Evolutionary conservation across 495 filamentous ascomycete genomes (phyloP).

Genomic region (Xylaria telfairii): DNA sequence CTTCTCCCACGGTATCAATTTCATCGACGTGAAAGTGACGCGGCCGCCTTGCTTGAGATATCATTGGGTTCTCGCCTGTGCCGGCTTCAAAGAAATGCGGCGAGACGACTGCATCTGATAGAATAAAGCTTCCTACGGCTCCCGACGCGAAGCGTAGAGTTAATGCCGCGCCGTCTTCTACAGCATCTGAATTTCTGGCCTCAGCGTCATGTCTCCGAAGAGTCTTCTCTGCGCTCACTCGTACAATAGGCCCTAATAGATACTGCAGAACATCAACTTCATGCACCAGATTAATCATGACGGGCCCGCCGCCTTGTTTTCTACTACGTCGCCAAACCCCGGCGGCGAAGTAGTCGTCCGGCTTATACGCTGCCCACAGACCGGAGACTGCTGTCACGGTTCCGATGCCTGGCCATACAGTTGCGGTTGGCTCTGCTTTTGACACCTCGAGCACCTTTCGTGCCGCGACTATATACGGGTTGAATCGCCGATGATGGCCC

Average conservation of each 20-base stretch:
- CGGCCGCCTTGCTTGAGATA: constrained; percentile 44
- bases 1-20: neutral
- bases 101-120: constrained; percentile 58
- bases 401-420: constrained; percentile 44
- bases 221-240: constrained; percentile 57
- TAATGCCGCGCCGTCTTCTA: constrained; percentile 64
- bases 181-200: constrained; percentile 52
- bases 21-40: neutral
- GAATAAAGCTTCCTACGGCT: constrained; percentile 63
- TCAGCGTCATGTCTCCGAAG: neutral
- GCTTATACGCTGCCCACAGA: constrained; percentile 61
- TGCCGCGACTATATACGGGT: constrained; percentile 59
- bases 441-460: constrained; percentile 47
- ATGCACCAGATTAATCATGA: constrained; percentile 66
- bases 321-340: constrained; percentile 54
- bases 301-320: constrained; percentile 51
- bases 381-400: constrained; percentile 59
- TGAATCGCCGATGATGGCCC: constrained; percentile 67
- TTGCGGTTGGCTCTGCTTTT: constrained; percentile 4
- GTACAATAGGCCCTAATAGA: constrained; percentile 59
- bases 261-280: constrained; percentile 66
- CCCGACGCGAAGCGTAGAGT: constrained; percentile 62
- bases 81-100: constrained; percentile 63
- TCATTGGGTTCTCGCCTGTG: constrained; percentile 64
- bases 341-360: constrained; percentile 55